A percentile compares a stretch with the other conserved stretches of the same genome.
Conservation (phyloP, 2,329 filamentous ascomycete genomes). For the Fusarium bactridioides region DNA sequence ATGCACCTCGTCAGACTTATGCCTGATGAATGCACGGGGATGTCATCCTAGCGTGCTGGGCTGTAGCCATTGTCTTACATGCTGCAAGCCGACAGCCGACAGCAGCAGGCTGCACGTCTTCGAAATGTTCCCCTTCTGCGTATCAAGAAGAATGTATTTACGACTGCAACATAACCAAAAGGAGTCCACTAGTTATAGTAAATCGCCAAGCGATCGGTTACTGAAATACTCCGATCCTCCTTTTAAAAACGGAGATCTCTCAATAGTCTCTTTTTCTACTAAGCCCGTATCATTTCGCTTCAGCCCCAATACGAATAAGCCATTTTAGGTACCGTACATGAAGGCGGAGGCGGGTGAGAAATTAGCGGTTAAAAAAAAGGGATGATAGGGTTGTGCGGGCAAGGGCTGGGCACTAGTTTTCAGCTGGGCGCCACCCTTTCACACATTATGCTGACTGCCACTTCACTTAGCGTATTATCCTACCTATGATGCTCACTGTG, state of each 20-base stretch:
- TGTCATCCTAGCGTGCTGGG: not conserved
- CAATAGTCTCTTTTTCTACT: too few relatives aligned
- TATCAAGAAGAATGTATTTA: not conserved
- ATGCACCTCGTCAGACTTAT: not conserved
- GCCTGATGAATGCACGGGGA: too few relatives aligned
- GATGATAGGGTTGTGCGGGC: not conserved
- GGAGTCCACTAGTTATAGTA: fast-evolving
- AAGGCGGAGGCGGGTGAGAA: conserved; percentile 2
- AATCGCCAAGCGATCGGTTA: not conserved
- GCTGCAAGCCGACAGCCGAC: not conserved
- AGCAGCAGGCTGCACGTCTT: not conserved
- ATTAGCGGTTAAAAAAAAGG: not conserved
- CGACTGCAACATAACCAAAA: fast-evolving
- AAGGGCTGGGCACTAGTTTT: not conserved
- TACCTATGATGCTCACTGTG: not conserved
- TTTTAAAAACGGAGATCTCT: not conserved
- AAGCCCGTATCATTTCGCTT: not conserved
- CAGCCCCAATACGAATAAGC: not conserved
- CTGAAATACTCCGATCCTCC: not conserved
- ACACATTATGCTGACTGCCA: not conserved
- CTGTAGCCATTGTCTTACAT: not conserved
- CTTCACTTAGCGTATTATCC: not conserved
- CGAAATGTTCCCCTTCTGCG: fast-evolving
- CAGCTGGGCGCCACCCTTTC: conserved; percentile 8
- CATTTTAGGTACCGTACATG: not conserved